phyloP scores from a whole-genome alignment of 257 asterid genomes.

The Anisodus tanguticus region DNA sequence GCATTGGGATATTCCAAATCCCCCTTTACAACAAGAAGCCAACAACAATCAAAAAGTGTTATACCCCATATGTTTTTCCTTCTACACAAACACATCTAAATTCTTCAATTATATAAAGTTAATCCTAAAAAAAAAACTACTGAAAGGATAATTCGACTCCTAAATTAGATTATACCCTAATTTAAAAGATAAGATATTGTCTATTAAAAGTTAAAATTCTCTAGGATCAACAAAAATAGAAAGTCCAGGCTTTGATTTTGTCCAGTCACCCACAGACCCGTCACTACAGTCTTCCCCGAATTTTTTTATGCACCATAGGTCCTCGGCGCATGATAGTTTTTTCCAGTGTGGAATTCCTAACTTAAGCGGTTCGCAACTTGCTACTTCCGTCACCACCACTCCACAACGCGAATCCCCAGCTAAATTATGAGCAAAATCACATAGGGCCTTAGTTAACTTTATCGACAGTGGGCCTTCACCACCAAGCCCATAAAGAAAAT shows the following conservation, averaged over 20 bases:
- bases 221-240: conserved; percentile 95
- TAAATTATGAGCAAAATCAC: conserved; percentile 65
- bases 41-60: not conserved
- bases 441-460: conserved; percentile 44
- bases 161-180: not conserved
- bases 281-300: conserved; percentile 74
- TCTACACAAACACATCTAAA: not conserved
- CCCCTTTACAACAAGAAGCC: not conserved
- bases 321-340: conserved; percentile 79
- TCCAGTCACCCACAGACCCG: conserved; percentile 85
- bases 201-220: conserved; percentile 48
- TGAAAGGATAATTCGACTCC: not conserved
- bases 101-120: not conserved
- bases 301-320: conserved; percentile 84
- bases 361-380: conserved; percentile 65
- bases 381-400: conserved; percentile 94
- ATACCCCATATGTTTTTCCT: not conserved
- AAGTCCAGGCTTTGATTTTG: conserved; percentile 68
- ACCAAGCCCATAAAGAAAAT: conserved; percentile 81
- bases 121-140: not conserved
- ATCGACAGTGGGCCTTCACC: conserved; percentile 74
- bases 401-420: conserved; percentile 67
- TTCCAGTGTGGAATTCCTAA: conserved; percentile 82
- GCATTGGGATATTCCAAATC: not conserved
- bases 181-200: not conserved